Base-by-base conservation (phyloP, 106 monocot genomes). In the Acanthochlamys bracteata region DNA sequence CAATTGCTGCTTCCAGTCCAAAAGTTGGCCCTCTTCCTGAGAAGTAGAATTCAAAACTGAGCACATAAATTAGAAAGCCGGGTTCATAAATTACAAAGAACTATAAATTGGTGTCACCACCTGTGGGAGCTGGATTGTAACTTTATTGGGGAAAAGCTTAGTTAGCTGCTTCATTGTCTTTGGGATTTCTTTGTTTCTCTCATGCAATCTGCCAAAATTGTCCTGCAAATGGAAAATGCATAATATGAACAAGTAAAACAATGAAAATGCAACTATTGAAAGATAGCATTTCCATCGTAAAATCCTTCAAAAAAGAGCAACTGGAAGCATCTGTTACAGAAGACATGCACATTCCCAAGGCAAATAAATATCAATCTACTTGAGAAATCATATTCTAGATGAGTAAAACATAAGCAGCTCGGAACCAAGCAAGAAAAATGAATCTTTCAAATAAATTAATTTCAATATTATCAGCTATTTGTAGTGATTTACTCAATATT, bases 101-200 rank as follows among this genome's bases (percentile, higher is more conserved):
- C 24, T 25, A 59, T 59, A 17, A 24, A 0, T 0, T 4, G 13
- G 2, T 17, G 26, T 3, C 21, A 4, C 20, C 22, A 90, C 95
- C 84, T 90, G 86, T 42, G 90, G 94, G 40, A 86, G 62, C 64
- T 90, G 94, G 47, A 95, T 84, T 8, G 90, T 72, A 71, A 95
- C 73, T 76, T 90, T 95, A 57, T 95, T 95, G 41, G 90, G 94
- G 45, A 95, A 95, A 74, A 95, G 76, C 25, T 63, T 89, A 53
- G 63, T 72, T 11, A 95, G 71, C 59, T 95, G 94, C 67, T 90
- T 95, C 84, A 84, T 84, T 59, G 86, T 61, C 75, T 95, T 95
- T 2, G 94, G 90, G 7, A 78, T 60, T 78, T 95, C 94, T 74
- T 90, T 95, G 51, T 41, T 80, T 68, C 84, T 90, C 59, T 95